Evolutionary conservation across 2,329 filamentous ascomycete genomes (phyloP).

Genomic region (Botrytis squamosa): DNA sequence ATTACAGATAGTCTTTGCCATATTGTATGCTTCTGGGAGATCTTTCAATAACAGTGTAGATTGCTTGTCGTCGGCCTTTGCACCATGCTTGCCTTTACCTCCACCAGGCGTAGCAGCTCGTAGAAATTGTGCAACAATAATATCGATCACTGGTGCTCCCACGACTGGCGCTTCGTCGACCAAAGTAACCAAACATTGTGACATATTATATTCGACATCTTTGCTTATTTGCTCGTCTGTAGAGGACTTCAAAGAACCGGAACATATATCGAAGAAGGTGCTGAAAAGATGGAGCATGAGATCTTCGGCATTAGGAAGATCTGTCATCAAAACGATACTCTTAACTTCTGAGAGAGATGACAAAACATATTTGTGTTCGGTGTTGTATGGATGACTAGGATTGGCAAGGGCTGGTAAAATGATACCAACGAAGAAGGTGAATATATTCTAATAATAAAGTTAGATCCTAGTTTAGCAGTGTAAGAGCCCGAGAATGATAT

Average conservation of each 20-base stretch:
- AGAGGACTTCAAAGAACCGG: slow-evolving; percentile 69
- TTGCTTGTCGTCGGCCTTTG: slow-evolving; percentile 69
- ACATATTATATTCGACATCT: slow-evolving; percentile 92
- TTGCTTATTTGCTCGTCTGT: slow-evolving; percentile 83
- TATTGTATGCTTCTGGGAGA: slow-evolving; percentile 88
- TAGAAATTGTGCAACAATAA: slow-evolving; percentile 93
- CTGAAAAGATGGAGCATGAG: slow-evolving; percentile 81
- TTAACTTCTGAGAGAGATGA: slow-evolving; percentile 88
- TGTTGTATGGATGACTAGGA: slow-evolving; percentile 85
- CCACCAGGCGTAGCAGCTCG: slow-evolving; percentile 72
- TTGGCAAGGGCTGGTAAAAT: slow-evolving; percentile 84
- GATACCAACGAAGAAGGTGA: slow-evolving; percentile 79
- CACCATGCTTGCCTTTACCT: slow-evolving; percentile 52
- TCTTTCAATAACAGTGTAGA: slow-evolving; percentile 82
- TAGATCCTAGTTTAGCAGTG: not conserved
- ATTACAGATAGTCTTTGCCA: slow-evolving; percentile 94
- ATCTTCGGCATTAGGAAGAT: slow-evolving; percentile 77
- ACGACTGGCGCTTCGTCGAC: slow-evolving; percentile 82
- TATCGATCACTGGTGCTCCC: slow-evolving; percentile 79
- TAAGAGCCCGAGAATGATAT: slow-evolving; percentile 31
- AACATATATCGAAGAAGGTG: slow-evolving; percentile 88
- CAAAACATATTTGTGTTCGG: slow-evolving; percentile 88
- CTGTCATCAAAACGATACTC: slow-evolving; percentile 87
- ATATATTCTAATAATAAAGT: slow-evolving; percentile 73
- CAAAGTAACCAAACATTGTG: slow-evolving; percentile 75